phyloP scores from a whole-genome alignment of 495 filamentous ascomycete genomes.

The Penicillium dipodomyicola region DNA sequence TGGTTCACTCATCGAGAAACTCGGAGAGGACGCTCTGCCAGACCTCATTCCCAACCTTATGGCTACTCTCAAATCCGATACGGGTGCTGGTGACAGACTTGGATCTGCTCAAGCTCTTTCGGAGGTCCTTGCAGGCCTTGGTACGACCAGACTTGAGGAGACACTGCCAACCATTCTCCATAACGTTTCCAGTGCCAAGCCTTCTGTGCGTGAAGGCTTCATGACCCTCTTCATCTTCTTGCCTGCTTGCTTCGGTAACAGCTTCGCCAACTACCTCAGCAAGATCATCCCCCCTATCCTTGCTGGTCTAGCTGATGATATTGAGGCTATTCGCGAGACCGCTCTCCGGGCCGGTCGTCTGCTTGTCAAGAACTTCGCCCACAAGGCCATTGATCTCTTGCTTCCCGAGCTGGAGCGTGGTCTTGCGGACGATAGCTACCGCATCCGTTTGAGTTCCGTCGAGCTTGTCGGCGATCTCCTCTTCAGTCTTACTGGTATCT shows the following conservation, averaged over 20 bases:
- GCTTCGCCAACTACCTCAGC: slow-evolving; percentile 92
- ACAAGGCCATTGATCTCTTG: slow-evolving; percentile 87
- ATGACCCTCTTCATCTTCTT: slow-evolving; percentile 99
- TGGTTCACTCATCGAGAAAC: slow-evolving; percentile 92
- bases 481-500: slow-evolving; percentile 97
- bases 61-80: slow-evolving; percentile 95
- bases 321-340: slow-evolving; percentile 92
- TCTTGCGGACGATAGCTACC: slow-evolving; percentile 90
- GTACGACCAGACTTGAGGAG: slow-evolving; percentile 88
- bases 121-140: slow-evolving; percentile 92
- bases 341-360: slow-evolving; percentile 88
- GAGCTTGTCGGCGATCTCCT: slow-evolving; percentile 95
- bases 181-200: slow-evolving; percentile 88
- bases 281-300: slow-evolving; percentile 96
- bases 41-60: slow-evolving; percentile 98
- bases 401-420: slow-evolving; percentile 94
- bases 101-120: slow-evolving; percentile 96
- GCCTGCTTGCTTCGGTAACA: slow-evolving; percentile 97
- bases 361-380: slow-evolving; percentile 96
- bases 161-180: slow-evolving; percentile 95
- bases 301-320: slow-evolving; percentile 88
- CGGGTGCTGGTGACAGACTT: slow-evolving; percentile 89
- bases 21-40: slow-evolving; percentile 93
- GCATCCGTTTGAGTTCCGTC: slow-evolving; percentile 95
- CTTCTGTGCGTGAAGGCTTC: slow-evolving; percentile 92